Evolutionary conservation across 2,329 filamentous ascomycete genomes (phyloP).

Genomic region (Blastomyces percursus): DNA sequence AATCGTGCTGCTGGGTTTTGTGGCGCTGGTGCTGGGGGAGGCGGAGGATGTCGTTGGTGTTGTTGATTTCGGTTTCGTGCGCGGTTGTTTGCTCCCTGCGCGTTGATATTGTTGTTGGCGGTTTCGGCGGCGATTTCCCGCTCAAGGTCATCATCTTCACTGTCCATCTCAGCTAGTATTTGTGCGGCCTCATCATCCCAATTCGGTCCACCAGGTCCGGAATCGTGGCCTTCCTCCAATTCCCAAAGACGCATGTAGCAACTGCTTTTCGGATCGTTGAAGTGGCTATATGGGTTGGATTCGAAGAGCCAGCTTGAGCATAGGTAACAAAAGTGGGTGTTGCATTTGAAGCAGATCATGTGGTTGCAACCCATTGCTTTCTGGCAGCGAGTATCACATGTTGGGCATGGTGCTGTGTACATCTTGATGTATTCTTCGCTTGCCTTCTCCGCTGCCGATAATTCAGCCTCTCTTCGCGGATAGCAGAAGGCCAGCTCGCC

Average conservation of each 20-base stretch:
- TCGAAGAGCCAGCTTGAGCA: slow-evolving; percentile 79
- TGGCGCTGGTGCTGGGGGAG: slow-evolving; percentile 34
- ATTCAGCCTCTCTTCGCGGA: slow-evolving; percentile 52
- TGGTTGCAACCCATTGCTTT: slow-evolving; percentile 95
- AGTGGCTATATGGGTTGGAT: slow-evolving; percentile 76
- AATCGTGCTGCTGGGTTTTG: slow-evolving; percentile 25
- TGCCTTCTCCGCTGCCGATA: slow-evolving; percentile 75
- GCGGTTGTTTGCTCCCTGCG: slow-evolving; percentile 8
- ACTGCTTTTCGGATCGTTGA: slow-evolving; percentile 56
- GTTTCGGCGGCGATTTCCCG: slow-evolving; percentile 16
- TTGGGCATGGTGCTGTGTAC: slow-evolving; percentile 81
- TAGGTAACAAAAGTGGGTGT: slow-evolving; percentile 89
- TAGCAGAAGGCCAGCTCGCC: slow-evolving; percentile 69
- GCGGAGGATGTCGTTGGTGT: slow-evolving; percentile 20
- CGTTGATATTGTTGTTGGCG: slow-evolving; percentile 20
- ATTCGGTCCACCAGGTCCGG: slow-evolving; percentile 24
- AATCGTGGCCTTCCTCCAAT: slow-evolving; percentile 64
- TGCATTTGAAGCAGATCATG: slow-evolving; percentile 86
- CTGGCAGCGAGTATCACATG: slow-evolving; percentile 71
- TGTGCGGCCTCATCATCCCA: slow-evolving; percentile 5
- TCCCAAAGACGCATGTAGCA: slow-evolving; percentile 91
- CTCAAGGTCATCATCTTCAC: slow-evolving; percentile 9
- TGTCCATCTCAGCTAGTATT: slow-evolving; percentile 16
- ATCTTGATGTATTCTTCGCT: slow-evolving; percentile 71
- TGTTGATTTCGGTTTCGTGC: slow-evolving; percentile 21